phyloP scores from a whole-genome alignment of 768 basidiomycete species.

The Suillus brevipes region DNA sequence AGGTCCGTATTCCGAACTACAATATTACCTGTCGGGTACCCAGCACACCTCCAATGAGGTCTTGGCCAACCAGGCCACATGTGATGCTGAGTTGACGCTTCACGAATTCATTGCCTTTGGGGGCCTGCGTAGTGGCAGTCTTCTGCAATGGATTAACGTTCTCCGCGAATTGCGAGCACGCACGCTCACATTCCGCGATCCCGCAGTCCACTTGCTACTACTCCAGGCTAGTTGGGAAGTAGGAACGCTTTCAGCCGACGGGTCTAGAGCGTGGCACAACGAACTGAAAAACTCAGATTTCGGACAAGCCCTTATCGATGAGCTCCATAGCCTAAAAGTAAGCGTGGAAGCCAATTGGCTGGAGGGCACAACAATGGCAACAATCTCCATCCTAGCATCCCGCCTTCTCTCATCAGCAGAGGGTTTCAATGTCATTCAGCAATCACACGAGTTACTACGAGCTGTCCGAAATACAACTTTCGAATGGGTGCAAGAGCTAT shows the following conservation, averaged over 20 bases:
- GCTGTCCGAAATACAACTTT: slow-evolving; percentile 32
- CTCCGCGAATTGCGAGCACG: slow-evolving; percentile 38
- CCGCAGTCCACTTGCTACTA: slow-evolving; percentile 41
- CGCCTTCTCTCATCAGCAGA: slow-evolving; percentile 34
- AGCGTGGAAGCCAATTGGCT: slow-evolving; percentile 41
- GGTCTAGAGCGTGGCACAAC: slow-evolving; percentile 36
- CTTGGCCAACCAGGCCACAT: slow-evolving; percentile 42
- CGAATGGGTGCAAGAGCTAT: slow-evolving; percentile 39
- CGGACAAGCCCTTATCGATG: slow-evolving; percentile 31
- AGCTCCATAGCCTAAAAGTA: slow-evolving; percentile 31
- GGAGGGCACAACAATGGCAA: slow-evolving; percentile 28
- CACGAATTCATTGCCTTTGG: slow-evolving; percentile 46
- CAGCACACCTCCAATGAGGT: slow-evolving; percentile 41
- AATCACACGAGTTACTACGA: slow-evolving; percentile 27
- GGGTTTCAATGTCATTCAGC: slow-evolving; percentile 17
- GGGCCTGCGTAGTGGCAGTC: slow-evolving; percentile 40
- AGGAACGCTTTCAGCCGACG: slow-evolving; percentile 24
- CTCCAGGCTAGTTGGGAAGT: slow-evolving; percentile 43
- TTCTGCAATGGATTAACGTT: slow-evolving; percentile 50
- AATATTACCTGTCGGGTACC: slow-evolving; percentile 37
- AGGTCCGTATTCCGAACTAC: slow-evolving; percentile 36
- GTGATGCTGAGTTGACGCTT: slow-evolving; percentile 36
- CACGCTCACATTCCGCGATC: slow-evolving; percentile 34
- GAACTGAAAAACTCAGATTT: slow-evolving; percentile 35
- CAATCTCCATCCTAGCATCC: slow-evolving; percentile 28